phyloP scores from a whole-genome alignment of 176 grass and related monocot species.

The Themeda triandra region DNA sequence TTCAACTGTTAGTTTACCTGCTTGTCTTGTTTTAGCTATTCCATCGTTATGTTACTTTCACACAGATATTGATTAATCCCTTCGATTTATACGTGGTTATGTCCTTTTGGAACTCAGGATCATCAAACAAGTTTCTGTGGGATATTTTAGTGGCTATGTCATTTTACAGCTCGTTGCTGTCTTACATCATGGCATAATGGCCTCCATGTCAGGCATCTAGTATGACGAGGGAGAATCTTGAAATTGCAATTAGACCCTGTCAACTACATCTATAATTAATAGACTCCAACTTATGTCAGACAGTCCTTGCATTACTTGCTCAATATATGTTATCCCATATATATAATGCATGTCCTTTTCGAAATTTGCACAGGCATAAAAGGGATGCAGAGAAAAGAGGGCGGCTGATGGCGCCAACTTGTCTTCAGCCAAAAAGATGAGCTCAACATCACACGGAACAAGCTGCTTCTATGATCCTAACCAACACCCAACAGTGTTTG shows the following conservation, averaged over 20 bases:
- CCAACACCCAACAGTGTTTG: neutral
- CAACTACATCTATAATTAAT: neutral
- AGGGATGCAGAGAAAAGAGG: neutral
- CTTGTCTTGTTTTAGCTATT: slow-evolving; percentile 8
- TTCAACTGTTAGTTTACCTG: slow-evolving; percentile 1
- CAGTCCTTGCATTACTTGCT: neutral
- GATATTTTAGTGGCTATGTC: neutral
- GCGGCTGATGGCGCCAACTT: slow-evolving; percentile 1
- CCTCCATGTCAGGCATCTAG: neutral
- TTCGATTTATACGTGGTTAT: no score
- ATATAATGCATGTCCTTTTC: neutral
- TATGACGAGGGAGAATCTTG: neutral
- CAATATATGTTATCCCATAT: neutral
- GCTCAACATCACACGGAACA: neutral
- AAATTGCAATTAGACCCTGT: neutral
- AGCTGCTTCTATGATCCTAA: slow-evolving; percentile 13
- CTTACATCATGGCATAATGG: neutral
- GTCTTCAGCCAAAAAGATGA: slow-evolving; percentile 10
- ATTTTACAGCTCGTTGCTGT: slow-evolving; percentile 4
- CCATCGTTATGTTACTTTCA: neutral
- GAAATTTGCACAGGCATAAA: neutral
- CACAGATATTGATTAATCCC: neutral
- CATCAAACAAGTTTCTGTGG: neutral
- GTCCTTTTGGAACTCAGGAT: neutral
- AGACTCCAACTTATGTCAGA: neutral